phyloP scores from a whole-genome alignment of 441 rosid genomes.

The Arabidopsis hybrid region DNA sequence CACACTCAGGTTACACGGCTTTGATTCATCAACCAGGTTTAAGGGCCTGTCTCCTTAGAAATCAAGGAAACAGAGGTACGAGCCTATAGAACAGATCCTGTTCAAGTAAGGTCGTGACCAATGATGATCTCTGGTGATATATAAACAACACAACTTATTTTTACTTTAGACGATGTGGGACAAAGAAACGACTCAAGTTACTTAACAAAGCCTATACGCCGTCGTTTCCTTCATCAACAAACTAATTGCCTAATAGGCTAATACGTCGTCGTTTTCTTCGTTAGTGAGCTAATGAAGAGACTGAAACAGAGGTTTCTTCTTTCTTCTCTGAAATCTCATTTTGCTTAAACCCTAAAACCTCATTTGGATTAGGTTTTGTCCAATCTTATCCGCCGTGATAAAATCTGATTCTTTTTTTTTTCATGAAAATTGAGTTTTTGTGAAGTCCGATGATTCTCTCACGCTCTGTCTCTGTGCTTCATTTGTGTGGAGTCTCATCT shows the following conservation, averaged over 20 bases:
- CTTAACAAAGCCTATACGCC: background rate
- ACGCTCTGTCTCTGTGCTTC: slow-evolving; percentile 63
- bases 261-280: background rate
- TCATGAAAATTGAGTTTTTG: background rate
- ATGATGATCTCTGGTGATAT: fast-evolving
- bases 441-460: slow-evolving; percentile 51
- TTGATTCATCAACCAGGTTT: slow-evolving; percentile 22
- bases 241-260: background rate
- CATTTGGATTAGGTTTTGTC: slow-evolving; percentile 15
- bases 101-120: slow-evolving; percentile 31
- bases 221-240: background rate
- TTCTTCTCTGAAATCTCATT: slow-evolving; percentile 10
- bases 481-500: slow-evolving; percentile 48
- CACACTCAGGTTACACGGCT: slow-evolving; percentile 26
- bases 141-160: background rate
- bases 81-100: slow-evolving; percentile 33
- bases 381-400: slow-evolving; percentile 38
- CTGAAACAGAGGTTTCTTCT: slow-evolving; percentile 16
- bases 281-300: background rate
- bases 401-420: background rate
- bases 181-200: background rate
- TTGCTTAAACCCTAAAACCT: slow-evolving; percentile 59
- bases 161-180: background rate
- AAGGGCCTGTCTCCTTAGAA: slow-evolving; percentile 32
- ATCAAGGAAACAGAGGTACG: slow-evolving; percentile 33